Evolutionary conservation across 805 yeast species (phyloP), one percentile per base, ranked within the genome.

Genomic region (Kodamaea leandrae): DNA sequence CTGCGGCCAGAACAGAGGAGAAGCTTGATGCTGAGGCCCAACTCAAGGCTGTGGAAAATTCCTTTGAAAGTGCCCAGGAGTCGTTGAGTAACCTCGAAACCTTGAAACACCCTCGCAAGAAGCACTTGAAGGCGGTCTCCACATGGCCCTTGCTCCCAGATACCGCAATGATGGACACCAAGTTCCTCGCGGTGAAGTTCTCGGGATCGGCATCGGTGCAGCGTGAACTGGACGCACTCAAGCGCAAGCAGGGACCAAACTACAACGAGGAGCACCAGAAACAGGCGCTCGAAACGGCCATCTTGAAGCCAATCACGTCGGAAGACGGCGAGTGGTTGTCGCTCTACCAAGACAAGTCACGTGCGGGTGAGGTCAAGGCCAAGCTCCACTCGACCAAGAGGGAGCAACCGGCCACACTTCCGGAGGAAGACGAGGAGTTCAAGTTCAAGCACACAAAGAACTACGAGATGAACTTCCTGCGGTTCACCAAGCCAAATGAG

Each of bases 111-210:
- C 99, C 99, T 23, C 73, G 76, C 19, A 87, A 82, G 65, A 83
- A 76, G 55, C 70, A 77, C 42, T 64, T 88, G 37, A 80, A 74
- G 41, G 96, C 96, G 0, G 89, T 82, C 15, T 74, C 72, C 45
- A 72, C 88, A 1, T 86, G 89, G 87, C 82, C 83, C 18, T 66
- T 93, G 19, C 67, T 90, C 47, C 99, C 99, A 6, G 97, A 93
- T 61, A 80, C 93, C 7, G 81, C 91, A n/a, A 77, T 86, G 74
- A 72, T 88, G 76, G 99, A 93, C 62, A 82, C 86, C 51, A 77
- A 74, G 39, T 88, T 75, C 54, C 67, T 78, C 53, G 71, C 80
- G 23, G 66, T 87, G 32, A 85, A 82, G 58, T 77, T 86, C 51
- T 55, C 71, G 4, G 81, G 82, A 4, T 70, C 79, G 8, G 82